Percentiles rank a stretch among this genome's conserved stretches.
Conservation (phyloP, 1,284 basidiomycete species). For the Chalciporus sp. region DNA sequence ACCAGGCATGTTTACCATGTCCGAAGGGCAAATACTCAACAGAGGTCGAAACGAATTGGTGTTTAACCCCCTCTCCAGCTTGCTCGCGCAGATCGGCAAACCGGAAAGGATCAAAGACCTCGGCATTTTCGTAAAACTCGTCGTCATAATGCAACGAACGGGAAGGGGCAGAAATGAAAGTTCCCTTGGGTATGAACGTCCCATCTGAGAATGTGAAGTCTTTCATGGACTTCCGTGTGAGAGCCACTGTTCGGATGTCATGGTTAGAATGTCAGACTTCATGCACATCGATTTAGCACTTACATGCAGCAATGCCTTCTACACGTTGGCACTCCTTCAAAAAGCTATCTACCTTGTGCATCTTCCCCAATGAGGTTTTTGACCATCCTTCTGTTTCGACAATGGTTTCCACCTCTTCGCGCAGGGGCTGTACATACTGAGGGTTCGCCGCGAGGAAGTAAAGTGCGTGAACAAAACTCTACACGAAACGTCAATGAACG, state of each 20-base stretch:
- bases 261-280: no score
- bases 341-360: not conserved
- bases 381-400: not conserved
- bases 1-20: no score
- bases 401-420: not conserved
- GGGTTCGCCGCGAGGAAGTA: not conserved
- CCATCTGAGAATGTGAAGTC: conserved; percentile 46
- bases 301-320: no score
- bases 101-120: conserved; percentile 37
- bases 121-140: conserved; percentile 28
- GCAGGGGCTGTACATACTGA: not conserved
- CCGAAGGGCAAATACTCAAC: no score
- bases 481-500: no score
- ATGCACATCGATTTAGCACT: no score
- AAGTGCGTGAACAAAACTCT: no score
- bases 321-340: not conserved
- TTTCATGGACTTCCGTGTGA: conserved; percentile 9
- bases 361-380: not conserved
- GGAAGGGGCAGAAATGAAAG: conserved; percentile 28
- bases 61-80: conserved; percentile 8
- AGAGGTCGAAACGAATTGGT: no score
- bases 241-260: no score
- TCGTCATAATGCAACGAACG: conserved; percentile 30
- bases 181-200: conserved; percentile 41
- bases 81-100: conserved; percentile 25